phyloP scores from a whole-genome alignment of 805 yeast species.

The Suhomyces vadensis region DNA sequence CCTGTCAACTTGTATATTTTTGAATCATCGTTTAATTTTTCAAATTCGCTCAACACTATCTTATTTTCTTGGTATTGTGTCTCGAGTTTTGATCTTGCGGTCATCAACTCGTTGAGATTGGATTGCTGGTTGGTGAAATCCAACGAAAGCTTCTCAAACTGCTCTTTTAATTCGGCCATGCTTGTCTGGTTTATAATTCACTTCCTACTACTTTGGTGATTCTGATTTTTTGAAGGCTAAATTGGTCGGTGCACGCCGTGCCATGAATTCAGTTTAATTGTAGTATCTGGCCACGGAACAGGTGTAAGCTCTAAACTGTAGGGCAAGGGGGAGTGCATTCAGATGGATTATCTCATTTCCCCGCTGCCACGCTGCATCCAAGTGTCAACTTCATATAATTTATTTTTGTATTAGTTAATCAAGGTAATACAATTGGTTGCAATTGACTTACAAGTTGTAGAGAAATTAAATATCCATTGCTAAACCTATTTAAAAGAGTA shows the following conservation, averaged over 20 bases:
- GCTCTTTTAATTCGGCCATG: slow-evolving; percentile 14
- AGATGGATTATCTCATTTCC: no score
- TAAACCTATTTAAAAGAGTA: not conserved
- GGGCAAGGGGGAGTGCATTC: no score
- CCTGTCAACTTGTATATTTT: slow-evolving; percentile 89
- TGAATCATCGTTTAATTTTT: slow-evolving; percentile 59
- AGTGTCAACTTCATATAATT: no score
- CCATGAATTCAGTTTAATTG: no score
- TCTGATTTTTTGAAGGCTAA: not conserved
- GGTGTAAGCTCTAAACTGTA: no score
- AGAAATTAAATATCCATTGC: not conserved
- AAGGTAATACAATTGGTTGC: no score
- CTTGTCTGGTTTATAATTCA: not conserved
- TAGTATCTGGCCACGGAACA: no score
- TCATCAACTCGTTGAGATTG: slow-evolving; percentile 53
- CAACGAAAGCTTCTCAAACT: slow-evolving; percentile 46
- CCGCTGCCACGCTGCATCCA: no score
- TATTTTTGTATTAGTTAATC: no score
- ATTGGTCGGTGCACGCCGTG: no score
- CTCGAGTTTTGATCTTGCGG: slow-evolving; percentile 82
- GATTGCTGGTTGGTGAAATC: slow-evolving; percentile 49
- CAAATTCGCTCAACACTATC: slow-evolving; percentile 83
- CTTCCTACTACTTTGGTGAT: not conserved
- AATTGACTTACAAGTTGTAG: no score
- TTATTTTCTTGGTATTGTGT: slow-evolving; percentile 93